Evolutionary conservation across 768 basidiomycete species (phyloP), one percentile per base, ranked within the genome.

Genomic region (Gautieria morchelliformis): DNA sequence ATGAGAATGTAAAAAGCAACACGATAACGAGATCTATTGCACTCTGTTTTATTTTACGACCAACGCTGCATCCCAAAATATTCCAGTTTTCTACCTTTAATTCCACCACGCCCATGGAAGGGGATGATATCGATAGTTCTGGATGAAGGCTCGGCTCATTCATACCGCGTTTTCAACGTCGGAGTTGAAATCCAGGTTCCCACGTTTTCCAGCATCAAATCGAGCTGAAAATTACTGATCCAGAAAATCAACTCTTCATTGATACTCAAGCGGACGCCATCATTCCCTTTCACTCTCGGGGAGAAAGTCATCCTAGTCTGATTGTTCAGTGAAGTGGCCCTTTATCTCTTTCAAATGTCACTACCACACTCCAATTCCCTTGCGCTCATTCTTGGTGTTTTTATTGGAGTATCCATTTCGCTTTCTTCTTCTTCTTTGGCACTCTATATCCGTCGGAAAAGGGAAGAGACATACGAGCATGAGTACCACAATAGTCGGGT

Each of bases 371-470:
- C 45, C 19, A 30, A 22, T 20, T 48, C 35, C 15, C 8, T 39
- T 39, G 37, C 56, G 14, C 32, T 57, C n/a, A n/a, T 57, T 35
- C 30, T 57, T 27, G 86, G 86, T 56, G 66, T 93, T 32, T 53
- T 92, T 37, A 65, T 92, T 15, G 93, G 93, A 0, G 77, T 93
- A 59, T 84, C 86, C 0, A 71, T 94, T 42, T 89, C 90, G 0
- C 58, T 87, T 4, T 84, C 89, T 0, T 81, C 83, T 5, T 83
- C 85, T 1, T 82, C 87, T 1, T 61, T 89, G 22, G 75, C 78
- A 2, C 69, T 77, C 6, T 81, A 81, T 58, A 75, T 76, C 56
- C 77, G 79, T 58, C 78, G 80, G 39, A 79, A 74, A 65, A 73
- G 76, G 49, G 71, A 73, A 52, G 46, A 49, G 5, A 49, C 53